phyloP scores from a whole-genome alignment of 192 early-diverging fungal genomes.

The Entomortierella chlamydospora region DNA sequence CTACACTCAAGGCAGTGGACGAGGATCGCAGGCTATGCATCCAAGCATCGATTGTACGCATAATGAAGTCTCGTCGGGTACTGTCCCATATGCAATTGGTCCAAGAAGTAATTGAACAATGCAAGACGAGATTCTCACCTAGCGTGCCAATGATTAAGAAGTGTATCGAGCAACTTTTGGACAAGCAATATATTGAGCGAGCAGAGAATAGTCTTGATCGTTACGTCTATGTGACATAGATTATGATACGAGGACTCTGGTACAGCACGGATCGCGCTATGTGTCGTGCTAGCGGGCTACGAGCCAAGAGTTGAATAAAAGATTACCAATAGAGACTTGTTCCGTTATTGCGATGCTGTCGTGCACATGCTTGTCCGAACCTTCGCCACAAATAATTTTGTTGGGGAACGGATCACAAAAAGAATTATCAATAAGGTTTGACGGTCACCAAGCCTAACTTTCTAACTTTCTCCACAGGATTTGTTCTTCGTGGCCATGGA shows the following conservation, averaged over 20 bases:
- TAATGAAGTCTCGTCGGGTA: conserved; percentile 84
- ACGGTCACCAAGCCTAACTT: not conserved
- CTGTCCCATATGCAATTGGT: conserved; percentile 77
- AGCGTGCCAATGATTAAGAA: conserved; percentile 83
- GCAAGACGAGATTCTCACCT: conserved; percentile 77
- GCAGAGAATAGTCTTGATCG: conserved; percentile 65
- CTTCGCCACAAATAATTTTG: conserved; percentile 4
- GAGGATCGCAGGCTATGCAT: conserved; percentile 83
- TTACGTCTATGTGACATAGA: conserved; percentile 75
- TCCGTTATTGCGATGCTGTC: no score
- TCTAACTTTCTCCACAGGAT: not conserved
- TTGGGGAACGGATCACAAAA: conserved; percentile 9
- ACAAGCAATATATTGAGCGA: conserved; percentile 84
- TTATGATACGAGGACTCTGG: no score
- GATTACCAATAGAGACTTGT: not conserved
- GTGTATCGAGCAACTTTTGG: conserved; percentile 85
- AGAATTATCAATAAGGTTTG: conserved; percentile 11
- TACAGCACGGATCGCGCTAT: no score
- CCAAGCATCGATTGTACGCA: conserved; percentile 88
- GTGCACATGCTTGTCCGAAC: no score
- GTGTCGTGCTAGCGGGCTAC: not conserved
- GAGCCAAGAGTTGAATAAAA: not conserved
- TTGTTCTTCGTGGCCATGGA: no score
- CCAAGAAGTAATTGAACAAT: conserved; percentile 79
- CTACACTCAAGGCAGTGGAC: conserved; percentile 72